These are phyloP conservation scores for Kwoniella dejecticola DNA, from an alignment of 768 basidiomycete species.

Conservation along the genomic window DNA sequence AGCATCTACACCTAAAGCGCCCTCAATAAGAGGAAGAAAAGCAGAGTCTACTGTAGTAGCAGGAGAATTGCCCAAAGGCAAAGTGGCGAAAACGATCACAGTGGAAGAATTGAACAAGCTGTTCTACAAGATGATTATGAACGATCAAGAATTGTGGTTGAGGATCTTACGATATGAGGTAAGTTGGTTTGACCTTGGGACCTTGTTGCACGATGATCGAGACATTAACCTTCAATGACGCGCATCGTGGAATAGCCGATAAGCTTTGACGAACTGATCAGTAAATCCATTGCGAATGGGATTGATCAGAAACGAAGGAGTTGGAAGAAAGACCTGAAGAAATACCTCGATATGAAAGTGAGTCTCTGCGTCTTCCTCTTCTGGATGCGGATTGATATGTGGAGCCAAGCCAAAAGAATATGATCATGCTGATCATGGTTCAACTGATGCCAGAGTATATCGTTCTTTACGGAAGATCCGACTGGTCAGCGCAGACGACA, in stretches of 20 bases:
- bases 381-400: neutral
- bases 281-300: constrained; percentile 32
- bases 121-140: constrained; percentile 39
- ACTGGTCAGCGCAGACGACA: constrained; percentile 36
- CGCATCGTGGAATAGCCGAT: constrained; percentile 33
- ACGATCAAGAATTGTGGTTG: constrained; percentile 36
- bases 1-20: neutral
- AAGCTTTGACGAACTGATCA: constrained; percentile 43
- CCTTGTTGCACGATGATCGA: neutral
- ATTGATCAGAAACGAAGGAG: constrained; percentile 31
- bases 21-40: constrained; percentile 2
- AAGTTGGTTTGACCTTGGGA: constrained; percentile 7
- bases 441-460: constrained; percentile 29
- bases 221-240: no score
- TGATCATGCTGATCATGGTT: neutral
- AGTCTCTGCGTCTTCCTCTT: no score
- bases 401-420: neutral
- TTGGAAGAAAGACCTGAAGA: constrained; percentile 40
- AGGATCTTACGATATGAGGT: constrained; percentile 47
- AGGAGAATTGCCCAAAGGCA: constrained; percentile 5
- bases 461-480: constrained; percentile 41
- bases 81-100: neutral
- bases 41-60: no score
- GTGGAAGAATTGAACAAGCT: constrained; percentile 22
- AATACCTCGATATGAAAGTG: constrained; percentile 44